A percentile compares a stretch with the other conserved stretches of the same genome.
Evolutionary conservation across 106 monocot genomes (phyloP).

Genomic region (Ottelia alismoides): DNA sequence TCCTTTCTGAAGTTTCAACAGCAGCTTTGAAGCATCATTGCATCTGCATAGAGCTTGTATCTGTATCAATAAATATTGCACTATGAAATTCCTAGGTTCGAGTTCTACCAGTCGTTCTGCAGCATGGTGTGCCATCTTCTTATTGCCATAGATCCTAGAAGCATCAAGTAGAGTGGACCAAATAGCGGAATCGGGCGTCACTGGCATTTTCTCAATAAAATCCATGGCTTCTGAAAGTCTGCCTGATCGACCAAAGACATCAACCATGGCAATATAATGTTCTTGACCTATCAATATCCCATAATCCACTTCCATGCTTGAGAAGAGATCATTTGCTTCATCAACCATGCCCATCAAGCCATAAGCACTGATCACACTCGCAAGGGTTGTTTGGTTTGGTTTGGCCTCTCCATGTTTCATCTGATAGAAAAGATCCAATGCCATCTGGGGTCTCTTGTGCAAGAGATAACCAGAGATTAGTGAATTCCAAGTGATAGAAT

Average conservation of each 20-base stretch:
- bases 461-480: slow-evolving; percentile 53
- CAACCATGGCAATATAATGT: slow-evolving; percentile 57
- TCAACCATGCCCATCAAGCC: slow-evolving; percentile 40
- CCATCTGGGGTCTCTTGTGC: slow-evolving; percentile 35
- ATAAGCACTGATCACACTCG: slow-evolving; percentile 36
- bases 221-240: slow-evolving; percentile 48
- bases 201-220: slow-evolving; percentile 54
- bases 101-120: slow-evolving; percentile 31
- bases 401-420: slow-evolving; percentile 40
- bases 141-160: slow-evolving; percentile 39
- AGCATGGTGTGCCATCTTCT: slow-evolving; percentile 32
- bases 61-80: slow-evolving; percentile 19
- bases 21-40: slow-evolving; percentile 6
- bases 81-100: slow-evolving; percentile 26
- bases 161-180: slow-evolving; percentile 61
- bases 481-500: too few relatives aligned
- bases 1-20: slow-evolving; percentile 10
- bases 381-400: slow-evolving; percentile 42
- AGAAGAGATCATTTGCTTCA: slow-evolving; percentile 54
- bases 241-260: slow-evolving; percentile 63
- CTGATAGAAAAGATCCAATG: slow-evolving; percentile 28
- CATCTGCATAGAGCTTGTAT: slow-evolving; percentile 18
- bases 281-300: slow-evolving; percentile 26
- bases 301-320: slow-evolving; percentile 28
- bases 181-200: slow-evolving; percentile 38